Percentiles rank a stretch among this genome's conserved stretches.
Conservation (phyloP, 2,329 filamentous ascomycete genomes). For the Alternaria incomplexa region DNA sequence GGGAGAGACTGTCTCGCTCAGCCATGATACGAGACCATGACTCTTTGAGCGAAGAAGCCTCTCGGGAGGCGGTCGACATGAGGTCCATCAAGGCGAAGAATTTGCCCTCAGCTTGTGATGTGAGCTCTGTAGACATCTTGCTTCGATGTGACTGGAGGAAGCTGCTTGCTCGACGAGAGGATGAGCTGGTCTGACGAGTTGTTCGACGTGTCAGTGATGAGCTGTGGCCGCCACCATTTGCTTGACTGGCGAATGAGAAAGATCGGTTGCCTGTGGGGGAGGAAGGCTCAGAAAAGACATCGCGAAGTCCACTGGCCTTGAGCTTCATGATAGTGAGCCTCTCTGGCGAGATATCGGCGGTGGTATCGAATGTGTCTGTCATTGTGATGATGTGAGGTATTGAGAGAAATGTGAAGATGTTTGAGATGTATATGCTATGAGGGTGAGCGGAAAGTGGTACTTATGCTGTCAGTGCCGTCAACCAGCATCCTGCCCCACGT, state of each 20-base stretch:
- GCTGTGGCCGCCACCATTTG: background rate
- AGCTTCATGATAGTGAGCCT: slow-evolving; percentile 33
- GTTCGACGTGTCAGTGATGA: slow-evolving; percentile 21
- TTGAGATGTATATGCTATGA: background rate
- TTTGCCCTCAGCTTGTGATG: slow-evolving; percentile 31
- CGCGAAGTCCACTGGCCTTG: slow-evolving; percentile 25
- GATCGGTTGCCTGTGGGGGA: slow-evolving; percentile 18
- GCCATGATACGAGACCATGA: slow-evolving; percentile 32
- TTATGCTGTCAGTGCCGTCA: slow-evolving; percentile 6
- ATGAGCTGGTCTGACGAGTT: slow-evolving; percentile 22
- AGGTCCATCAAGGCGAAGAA: slow-evolving; percentile 39
- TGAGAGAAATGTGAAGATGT: background rate
- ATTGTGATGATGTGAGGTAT: background rate
- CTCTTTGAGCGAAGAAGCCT: slow-evolving; percentile 33
- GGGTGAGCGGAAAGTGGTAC: slow-evolving; percentile 1
- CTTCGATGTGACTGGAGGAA: slow-evolving; percentile 33
- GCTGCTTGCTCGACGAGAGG: slow-evolving; percentile 26
- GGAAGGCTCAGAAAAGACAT: slow-evolving; percentile 31
- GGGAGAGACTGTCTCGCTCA: slow-evolving; percentile 32
- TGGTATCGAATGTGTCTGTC: slow-evolving; percentile 7
- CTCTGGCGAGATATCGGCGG: slow-evolving; percentile 24
- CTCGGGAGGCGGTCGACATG: slow-evolving; percentile 32
- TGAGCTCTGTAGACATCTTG: slow-evolving; percentile 33
- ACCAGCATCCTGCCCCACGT: background rate
- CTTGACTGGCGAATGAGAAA: slow-evolving; percentile 15